Base-by-base conservation (phyloP, 371 early-diverging fungal genomes). In the Mucor ambiguus region DNA sequence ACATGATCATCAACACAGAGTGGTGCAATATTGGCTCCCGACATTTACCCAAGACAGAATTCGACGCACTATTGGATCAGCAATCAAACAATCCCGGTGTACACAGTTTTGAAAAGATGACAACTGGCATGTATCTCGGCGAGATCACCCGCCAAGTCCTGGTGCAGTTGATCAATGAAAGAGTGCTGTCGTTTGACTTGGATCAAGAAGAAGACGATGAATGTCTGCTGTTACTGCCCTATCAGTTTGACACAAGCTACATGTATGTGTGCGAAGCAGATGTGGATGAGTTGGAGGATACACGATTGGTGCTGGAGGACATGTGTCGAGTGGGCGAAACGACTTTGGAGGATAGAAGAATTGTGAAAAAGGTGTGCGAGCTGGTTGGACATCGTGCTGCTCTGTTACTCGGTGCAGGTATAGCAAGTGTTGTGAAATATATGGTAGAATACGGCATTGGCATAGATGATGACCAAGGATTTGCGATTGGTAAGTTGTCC, bases 51-150 rank as follows among this genome's bases (percentile, higher is more conserved):
- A 71, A 87, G 72, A 93, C 92, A 35, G 75, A 81, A 70, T 94
- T 91, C 77, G 98, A 97, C 80, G 76, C 78, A 60, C 75, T 78
- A 38, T 83, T 96, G 43, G 96, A 98, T 74, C 73, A 81, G 28
- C 84, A 85, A 60, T 89, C 94, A n/a, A 71, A 84, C 29, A 92
- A 93, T 74, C 90, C 88, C 22, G 85, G 88, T 32, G 73, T 87
- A 66, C 95, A 96, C 72, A 85, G 87, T 41, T 94, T 93, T 74
- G 97, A 96, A 72, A 96, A 97, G 79, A 91, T 96, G 91, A 90
- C 95, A 18, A 90, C 94, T 32, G 97, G 98, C 41, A 88, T 94
- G 85, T 97, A 96, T 77, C 83, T 41, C 18, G 41, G 41, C 41
- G 41, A 41, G 18, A 41, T 41, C 41, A 18, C 41, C 5, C 41